phyloP scores from a whole-genome alignment of 1,139 yeast species.

The Magnusiomyces suaveolens region DNA sequence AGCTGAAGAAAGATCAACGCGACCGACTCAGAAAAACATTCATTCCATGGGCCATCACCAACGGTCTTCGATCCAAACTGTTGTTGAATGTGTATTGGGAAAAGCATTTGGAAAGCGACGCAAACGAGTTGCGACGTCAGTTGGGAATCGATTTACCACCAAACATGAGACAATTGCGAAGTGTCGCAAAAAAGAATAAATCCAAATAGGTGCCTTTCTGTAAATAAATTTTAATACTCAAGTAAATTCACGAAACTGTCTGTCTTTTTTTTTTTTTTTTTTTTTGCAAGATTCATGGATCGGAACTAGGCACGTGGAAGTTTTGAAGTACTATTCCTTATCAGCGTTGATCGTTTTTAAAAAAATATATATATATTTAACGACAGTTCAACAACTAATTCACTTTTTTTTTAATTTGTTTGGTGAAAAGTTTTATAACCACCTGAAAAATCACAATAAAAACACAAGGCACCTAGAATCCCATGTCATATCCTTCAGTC shows the following conservation, averaged over 20 bases:
- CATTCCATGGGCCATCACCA: constrained; percentile 80
- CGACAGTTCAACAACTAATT: too few species aligned
- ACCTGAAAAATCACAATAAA: neutral
- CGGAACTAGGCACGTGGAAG: neutral
- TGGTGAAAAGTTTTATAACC: too few species aligned
- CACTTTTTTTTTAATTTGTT: too few species aligned
- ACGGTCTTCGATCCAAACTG: constrained; percentile 66
- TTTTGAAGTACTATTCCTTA: neutral
- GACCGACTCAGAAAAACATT: constrained; percentile 46
- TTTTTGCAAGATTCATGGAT: too few species aligned
- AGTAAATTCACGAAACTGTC: too few species aligned
- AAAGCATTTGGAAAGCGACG: constrained; percentile 59
- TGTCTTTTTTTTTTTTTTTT: too few species aligned
- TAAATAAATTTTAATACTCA: too few species aligned
- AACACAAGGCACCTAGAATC: neutral
- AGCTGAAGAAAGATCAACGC: constrained; percentile 49
- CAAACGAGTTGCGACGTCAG: constrained; percentile 57
- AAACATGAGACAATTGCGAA: constrained; percentile 61
- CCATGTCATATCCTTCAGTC: neutral
- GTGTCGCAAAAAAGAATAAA: constrained; percentile 11
- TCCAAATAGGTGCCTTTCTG: neutral
- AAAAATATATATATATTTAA: too few species aligned
- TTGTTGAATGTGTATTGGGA: constrained; percentile 93
- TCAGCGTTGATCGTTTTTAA: neutral
- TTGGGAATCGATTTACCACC: constrained; percentile 72